Evolutionary conservation across 1,284 basidiomycete species (phyloP), one percentile per base, ranked within the genome.

Genomic region (Trametes sp.): DNA sequence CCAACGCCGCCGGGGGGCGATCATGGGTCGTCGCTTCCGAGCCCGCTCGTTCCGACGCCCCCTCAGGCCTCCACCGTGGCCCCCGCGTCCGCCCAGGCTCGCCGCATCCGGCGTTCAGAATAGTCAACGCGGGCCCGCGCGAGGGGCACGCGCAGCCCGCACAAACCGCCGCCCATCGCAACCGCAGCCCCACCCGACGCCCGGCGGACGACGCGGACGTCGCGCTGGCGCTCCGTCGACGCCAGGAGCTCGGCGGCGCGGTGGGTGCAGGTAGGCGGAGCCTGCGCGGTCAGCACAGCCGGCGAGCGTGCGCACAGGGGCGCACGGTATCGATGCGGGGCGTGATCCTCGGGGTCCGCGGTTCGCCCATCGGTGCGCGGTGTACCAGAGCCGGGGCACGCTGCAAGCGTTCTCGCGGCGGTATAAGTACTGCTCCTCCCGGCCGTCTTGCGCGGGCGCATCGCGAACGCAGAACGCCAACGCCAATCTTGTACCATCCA

Each of bases 311-410:
- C 59, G 52, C 53, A 54, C 59, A 60, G 59, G 59, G 59, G 59
- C 41, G 45, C 35, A 33, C 36, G 52, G 44, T 19, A 60, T 60
- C 59, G 59, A 60, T 60, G 59, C 53, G 59, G 59, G 24, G 49
- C 45, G 57, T 65, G 66, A 68, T 68, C 66, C 66, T 65, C 63
- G 66, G 63, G 31, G 33, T 68, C 66, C 66, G 66, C 66, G 66
- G 66, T 59, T 59, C 53, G 46, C 57, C 52, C 62, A 46, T 53
- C 54, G 61, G 62, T 44, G 55, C 51, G 55, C 57, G 57, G 57
- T 45, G 48, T 42, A 53, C 58, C 45, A 41, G 38, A 54, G 53
- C 51, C 62, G 62, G n/a, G 64, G 21, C 56, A 60, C 49, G 56
- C 59, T 59, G 57, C 59, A 35, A n/a, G 35, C 54, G 41, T 50